Evolutionary conservation across 2,329 filamentous ascomycete species (phyloP), one percentile per base, ranked within the genome.

Genomic region (Pseudopyricularia cyperi): DNA sequence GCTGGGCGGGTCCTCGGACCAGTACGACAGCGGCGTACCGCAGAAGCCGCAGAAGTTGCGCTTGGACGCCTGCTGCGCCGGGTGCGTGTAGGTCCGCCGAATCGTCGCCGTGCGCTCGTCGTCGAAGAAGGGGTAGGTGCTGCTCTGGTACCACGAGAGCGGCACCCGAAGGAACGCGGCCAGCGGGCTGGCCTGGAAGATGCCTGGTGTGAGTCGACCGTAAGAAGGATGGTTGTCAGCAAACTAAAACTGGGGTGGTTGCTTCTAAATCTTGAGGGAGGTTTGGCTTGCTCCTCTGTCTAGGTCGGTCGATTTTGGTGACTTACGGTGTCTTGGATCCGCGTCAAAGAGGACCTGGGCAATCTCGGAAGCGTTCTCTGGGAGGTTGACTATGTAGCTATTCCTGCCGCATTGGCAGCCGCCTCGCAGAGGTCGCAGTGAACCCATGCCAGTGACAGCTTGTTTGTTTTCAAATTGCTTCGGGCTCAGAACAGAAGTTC

Each of bases 31-130:
- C 12, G 87, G 85, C 0, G 89, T 95, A 51, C 90, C 90, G 65
- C 90, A 95, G 70, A 86, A 94, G 24, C 90, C 90, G 68, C 90
- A 96, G 67, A 96, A 96, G 58, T 89, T 79, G 49, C 87, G 81
- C 63, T 85, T 81, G 1, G 79, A 73, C 59, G 77, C 69, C 50
- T 75, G 73, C 51, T 77, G 76, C 58, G 72, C 68, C 2, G 72
- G 72, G 22, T 82, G 76, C 9, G 79, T 79, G 65, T 87, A 89
- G 48, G 76, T 74, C 39, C 83, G 78, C 52, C 79, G 80, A 62
- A 89, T 89, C 50, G 72, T 71, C 52, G 72, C 60, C 64, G 80
- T 77, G 15, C 82, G 80, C 69, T 95, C 90, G 66, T 95, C 87
- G 3, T 84, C 77, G 64, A 84, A 89, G 64, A 83, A 85, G 47